These are phyloP conservation scores for Leccinum broughii DNA, from an alignment of 768 basidiomycete species.

Conservation along the genomic window DNA sequence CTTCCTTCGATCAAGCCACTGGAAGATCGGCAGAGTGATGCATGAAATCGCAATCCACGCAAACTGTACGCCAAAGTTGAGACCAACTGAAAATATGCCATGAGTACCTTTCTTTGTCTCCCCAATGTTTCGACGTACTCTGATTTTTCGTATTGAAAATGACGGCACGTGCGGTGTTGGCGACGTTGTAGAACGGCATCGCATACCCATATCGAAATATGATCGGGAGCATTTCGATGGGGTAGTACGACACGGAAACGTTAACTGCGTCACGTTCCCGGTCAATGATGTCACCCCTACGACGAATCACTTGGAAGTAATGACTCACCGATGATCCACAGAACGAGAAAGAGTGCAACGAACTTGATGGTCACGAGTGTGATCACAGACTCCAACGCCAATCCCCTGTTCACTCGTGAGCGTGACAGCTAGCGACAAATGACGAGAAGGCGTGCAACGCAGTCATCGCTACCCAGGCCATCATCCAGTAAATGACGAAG, in stretches of 20 bases:
- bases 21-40: constrained; percentile 51
- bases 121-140: constrained; percentile 38
- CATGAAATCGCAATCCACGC: constrained; percentile 58
- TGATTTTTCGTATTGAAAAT: constrained; percentile 66
- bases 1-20: constrained; percentile 40
- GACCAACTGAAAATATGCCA: constrained; percentile 44
- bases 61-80: constrained; percentile 61
- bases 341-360: constrained; percentile 60
- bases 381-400: constrained; percentile 60
- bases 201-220: constrained; percentile 70
- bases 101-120: not conserved
- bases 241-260: constrained; percentile 56
- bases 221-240: constrained; percentile 56
- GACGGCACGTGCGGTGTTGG: constrained; percentile 57
- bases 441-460: constrained; percentile 43
- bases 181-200: constrained; percentile 72
- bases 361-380: constrained; percentile 54
- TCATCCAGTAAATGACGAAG: constrained; percentile 68
- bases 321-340: constrained; percentile 60
- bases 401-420: constrained; percentile 44
- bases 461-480: constrained; percentile 58
- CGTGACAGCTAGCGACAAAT: not conserved
- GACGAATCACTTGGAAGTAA: not conserved
- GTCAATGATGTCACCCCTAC: not conserved
- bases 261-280: constrained; percentile 40